Evolutionary conservation across 2,329 filamentous ascomycete species (phyloP).

Genomic region (Pyricularia pennisetigena): DNA sequence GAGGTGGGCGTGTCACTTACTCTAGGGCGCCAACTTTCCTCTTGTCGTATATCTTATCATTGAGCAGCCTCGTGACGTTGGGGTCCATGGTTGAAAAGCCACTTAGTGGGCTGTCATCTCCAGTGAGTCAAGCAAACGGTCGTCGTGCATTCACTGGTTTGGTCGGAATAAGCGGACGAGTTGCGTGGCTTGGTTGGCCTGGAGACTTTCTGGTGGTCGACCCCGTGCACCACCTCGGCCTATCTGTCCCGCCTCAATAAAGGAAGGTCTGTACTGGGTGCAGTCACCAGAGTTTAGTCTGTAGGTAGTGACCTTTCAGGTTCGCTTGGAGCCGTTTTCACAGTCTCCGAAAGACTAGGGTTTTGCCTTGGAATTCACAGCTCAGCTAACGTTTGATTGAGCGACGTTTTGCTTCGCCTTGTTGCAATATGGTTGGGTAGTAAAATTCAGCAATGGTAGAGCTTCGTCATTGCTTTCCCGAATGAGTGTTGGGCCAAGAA

Average conservation of each 20-base stretch:
- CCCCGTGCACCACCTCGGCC: background rate
- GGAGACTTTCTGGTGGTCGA: background rate
- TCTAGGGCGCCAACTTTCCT: slow-evolving; percentile 93
- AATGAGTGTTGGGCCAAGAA: background rate
- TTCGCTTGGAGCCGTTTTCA: background rate
- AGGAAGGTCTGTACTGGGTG: background rate
- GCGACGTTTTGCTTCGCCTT: background rate
- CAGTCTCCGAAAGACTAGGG: background rate
- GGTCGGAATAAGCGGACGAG: background rate
- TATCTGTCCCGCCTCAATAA: background rate
- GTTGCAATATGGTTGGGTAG: background rate
- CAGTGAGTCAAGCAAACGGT: background rate
- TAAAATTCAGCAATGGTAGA: background rate
- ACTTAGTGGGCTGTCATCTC: slow-evolving; percentile 5
- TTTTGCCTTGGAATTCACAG: background rate
- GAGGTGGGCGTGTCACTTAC: slow-evolving; percentile 42
- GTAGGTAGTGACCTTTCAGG: background rate
- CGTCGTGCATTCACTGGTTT: background rate
- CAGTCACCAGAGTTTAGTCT: background rate
- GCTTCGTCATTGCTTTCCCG: background rate
- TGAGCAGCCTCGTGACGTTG: slow-evolving; percentile 80
- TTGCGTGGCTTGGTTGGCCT: background rate
- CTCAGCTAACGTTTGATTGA: background rate
- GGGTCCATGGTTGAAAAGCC: slow-evolving; percentile 59
- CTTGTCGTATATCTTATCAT: slow-evolving; percentile 98